A percentile compares a stretch with the other conserved stretches of the same genome.
Conservation (phyloP, 495 filamentous ascomycete species). For the Tricharina praecox region DNA sequence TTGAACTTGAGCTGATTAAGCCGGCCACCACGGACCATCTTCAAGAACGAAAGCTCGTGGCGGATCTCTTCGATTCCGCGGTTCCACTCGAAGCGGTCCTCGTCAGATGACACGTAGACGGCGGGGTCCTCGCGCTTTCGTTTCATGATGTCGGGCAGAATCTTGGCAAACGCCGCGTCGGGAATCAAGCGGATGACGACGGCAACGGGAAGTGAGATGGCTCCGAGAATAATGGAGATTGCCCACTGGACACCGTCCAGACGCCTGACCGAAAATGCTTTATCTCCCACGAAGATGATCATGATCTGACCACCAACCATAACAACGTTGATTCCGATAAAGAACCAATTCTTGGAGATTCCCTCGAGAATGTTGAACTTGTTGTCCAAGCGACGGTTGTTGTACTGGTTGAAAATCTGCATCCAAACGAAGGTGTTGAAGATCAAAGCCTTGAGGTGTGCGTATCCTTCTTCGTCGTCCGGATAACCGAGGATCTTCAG, state of each 20-base stretch:
- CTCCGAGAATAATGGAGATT: conserved; percentile 53
- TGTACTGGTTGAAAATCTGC: conserved; percentile 73
- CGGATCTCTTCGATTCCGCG: conserved; percentile 48
- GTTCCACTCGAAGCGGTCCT: conserved; percentile 47
- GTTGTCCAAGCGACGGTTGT: conserved; percentile 72
- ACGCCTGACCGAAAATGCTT: conserved; percentile 45
- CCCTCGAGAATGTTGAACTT: conserved; percentile 81
- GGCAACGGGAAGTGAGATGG: conserved; percentile 52
- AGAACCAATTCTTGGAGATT: conserved; percentile 61
- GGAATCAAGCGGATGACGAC: conserved; percentile 58
- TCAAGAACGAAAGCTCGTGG: conserved; percentile 73
- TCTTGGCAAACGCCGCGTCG: conserved; percentile 42
- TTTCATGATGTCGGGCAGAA: conserved; percentile 38
- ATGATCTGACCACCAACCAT: conserved; percentile 69
- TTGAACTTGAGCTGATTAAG: conserved; percentile 65
- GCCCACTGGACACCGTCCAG: conserved; percentile 57
- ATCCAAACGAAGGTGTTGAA: conserved; percentile 94
- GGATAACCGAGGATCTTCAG: conserved; percentile 42
- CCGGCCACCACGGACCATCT: conserved; percentile 78
- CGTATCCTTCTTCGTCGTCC: conserved; percentile 15
- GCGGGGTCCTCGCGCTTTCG: conserved; percentile 28
- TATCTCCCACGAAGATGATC: conserved; percentile 62
- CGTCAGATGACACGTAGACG: conserved; percentile 35
- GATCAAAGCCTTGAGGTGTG: conserved; percentile 48
- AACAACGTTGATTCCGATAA: conserved; percentile 61